A percentile compares a stretch with the other conserved stretches of the same genome.
phyloP scores from a whole-genome alignment of 306 rosid species.

The Sicyos edulis region DNA sequence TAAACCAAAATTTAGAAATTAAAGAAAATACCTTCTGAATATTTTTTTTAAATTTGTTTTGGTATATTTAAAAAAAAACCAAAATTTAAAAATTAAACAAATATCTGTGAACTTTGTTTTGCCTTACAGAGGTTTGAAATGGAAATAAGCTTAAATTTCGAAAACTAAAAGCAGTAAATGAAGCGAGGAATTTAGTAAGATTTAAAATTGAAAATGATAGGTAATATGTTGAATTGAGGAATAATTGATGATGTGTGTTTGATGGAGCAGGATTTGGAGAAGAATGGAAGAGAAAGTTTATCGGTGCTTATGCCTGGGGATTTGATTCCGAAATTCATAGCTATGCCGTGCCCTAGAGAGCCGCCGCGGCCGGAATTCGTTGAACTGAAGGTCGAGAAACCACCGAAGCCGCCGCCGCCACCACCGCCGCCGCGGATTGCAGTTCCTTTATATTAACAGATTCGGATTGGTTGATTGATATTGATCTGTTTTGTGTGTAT shows the following conservation, averaged over 20 bases:
- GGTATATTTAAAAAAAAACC: too few species aligned
- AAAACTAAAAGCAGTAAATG: too few species aligned
- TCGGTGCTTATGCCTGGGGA: conserved; percentile 95
- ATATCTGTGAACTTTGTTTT: too few species aligned
- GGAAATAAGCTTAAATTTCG: too few species aligned
- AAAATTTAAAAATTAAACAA: too few species aligned
- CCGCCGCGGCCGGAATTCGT: conserved; percentile 43
- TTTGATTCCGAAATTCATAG: conserved; percentile 67
- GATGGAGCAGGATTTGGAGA: conserved; percentile 35
- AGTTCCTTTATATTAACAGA: conserved; percentile 41
- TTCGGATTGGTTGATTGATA: conserved; percentile 10
- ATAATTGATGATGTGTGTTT: background rate
- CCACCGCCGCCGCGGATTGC: conserved; percentile 24
- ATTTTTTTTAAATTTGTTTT: too few species aligned
- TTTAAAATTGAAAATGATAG: too few species aligned
- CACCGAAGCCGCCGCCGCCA: conserved; percentile 39
- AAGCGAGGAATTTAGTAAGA: too few species aligned
- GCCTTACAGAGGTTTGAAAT: too few species aligned
- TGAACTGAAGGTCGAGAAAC: conserved; percentile 32
- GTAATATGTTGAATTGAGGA: too few species aligned
- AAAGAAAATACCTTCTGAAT: too few species aligned
- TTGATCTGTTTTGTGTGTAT: background rate
- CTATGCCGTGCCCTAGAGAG: conserved; percentile 78
- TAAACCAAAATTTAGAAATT: too few species aligned
- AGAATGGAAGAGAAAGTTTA: conserved; percentile 41